Conservation (phyloP, 305 asterid genomes). For the Striga hermonthica region DNA sequence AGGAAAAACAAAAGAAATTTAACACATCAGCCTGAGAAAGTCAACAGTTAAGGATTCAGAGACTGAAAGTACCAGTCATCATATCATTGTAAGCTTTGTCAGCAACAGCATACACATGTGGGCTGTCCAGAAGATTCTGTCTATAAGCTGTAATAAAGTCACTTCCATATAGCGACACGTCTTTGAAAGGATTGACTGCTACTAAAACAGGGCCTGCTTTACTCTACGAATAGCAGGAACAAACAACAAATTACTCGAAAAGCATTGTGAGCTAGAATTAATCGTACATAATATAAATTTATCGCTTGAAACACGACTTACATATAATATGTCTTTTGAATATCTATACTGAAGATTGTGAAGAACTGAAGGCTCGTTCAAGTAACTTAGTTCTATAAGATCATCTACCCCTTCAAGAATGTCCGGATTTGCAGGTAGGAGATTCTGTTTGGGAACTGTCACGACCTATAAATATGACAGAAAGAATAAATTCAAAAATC, state of each 20-base stretch:
- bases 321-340: conserved; percentile 66
- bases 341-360: conserved; percentile 79
- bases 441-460: conserved; percentile 54
- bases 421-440: conserved; percentile 90
- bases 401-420: conserved; percentile 82
- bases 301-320: conserved; percentile 35
- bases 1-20: conserved; percentile 30
- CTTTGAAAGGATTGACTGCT: conserved; percentile 84
- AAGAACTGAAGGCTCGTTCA: conserved; percentile 92
- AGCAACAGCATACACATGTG: conserved; percentile 82
- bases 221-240: conserved; percentile 52
- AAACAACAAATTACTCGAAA: conserved; percentile 35
- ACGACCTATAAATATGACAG: conserved; percentile 50
- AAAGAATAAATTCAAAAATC: conserved; percentile 25
- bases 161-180: conserved; percentile 63
- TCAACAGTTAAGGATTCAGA: conserved; percentile 27
- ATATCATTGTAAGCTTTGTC: conserved; percentile 75
- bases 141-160: conserved; percentile 67
- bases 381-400: conserved; percentile 74
- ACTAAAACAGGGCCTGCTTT: conserved; percentile 83
- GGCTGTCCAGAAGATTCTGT: conserved; percentile 70
- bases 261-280: conserved; percentile 20
- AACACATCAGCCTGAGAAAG: conserved; percentile 24
- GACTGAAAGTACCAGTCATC: conserved; percentile 62
- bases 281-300: conserved; percentile 13